phyloP scores from a whole-genome alignment of 192 early-diverging fungal species.

The Backusella macrospora region DNA sequence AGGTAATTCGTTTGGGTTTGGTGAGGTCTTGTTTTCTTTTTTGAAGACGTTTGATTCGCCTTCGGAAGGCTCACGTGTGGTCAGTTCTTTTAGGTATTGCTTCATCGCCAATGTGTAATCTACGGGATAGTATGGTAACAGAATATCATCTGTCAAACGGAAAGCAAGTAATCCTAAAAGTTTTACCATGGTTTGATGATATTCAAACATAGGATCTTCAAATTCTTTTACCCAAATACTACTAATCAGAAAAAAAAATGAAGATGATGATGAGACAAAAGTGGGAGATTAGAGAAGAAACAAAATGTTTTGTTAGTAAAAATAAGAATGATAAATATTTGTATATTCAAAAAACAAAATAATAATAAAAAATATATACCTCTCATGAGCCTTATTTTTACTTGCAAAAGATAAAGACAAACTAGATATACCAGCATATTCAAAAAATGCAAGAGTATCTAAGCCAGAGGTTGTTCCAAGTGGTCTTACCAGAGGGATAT shows the following conservation, averaged over 20 bases:
- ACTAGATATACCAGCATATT: conserved; percentile 57
- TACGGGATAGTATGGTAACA: conserved; percentile 41
- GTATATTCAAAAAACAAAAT: not conserved
- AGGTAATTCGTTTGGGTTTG: not conserved
- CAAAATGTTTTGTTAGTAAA: conserved; percentile 21
- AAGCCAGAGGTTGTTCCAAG: conserved; percentile 33
- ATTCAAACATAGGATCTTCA: conserved; percentile 54
- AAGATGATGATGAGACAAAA: not conserved
- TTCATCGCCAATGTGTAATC: conserved; percentile 48
- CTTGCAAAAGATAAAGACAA: conserved; percentile 61
- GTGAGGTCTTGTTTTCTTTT: not conserved
- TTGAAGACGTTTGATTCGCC: not conserved
- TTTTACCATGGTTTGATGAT: conserved; percentile 52
- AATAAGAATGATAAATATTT: conserved; percentile 4
- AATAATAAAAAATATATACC: conserved; percentile 20
- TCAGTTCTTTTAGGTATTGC: conserved; percentile 39
- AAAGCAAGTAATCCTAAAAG: conserved; percentile 51
- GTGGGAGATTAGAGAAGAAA: not conserved
- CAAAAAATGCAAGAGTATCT: conserved; percentile 56
- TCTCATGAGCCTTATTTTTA: conserved; percentile 58
- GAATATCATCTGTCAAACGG: conserved; percentile 43
- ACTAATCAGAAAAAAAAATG: conserved; percentile 26
- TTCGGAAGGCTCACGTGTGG: not conserved
- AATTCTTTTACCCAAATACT: conserved; percentile 59
- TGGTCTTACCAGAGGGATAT: not conserved